These are phyloP conservation scores for Aspergillus carlsbadensis DNA, from an alignment of 495 filamentous ascomycete genomes.

Conservation along the genomic window DNA sequence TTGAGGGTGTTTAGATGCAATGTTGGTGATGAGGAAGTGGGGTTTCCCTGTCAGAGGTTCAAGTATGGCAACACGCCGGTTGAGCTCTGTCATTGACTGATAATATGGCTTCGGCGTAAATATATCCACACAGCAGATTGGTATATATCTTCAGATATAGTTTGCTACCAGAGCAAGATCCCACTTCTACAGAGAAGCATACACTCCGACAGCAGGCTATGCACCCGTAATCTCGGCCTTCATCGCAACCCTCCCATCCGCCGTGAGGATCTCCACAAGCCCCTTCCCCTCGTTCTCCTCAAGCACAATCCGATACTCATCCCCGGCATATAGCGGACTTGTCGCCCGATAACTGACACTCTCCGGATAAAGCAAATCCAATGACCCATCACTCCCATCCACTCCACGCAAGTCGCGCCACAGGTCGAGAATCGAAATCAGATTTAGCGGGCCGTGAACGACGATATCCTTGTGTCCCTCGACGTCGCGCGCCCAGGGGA, in stretches of 20 bases:
- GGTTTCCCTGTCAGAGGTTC: no score
- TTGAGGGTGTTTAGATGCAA: not conserved
- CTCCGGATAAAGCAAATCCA: constrained; percentile 33
- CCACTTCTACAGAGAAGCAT: no score
- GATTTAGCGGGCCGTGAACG: constrained; percentile 64
- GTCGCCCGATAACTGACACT: constrained; percentile 59
- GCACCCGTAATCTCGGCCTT: constrained; percentile 39
- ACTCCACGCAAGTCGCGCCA: constrained; percentile 52
- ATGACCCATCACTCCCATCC: constrained; percentile 1
- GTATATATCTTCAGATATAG: no score
- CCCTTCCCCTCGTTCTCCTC: constrained; percentile 25
- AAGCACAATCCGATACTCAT: constrained; percentile 48
- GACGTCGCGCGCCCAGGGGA: constrained; percentile 54
- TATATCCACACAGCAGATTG: no score
- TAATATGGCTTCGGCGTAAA: no score
- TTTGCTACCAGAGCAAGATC: no score
- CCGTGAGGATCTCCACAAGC: constrained; percentile 41
- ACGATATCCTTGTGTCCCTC: constrained; percentile 61
- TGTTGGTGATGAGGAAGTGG: no score
- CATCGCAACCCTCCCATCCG: constrained; percentile 44
- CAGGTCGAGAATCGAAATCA: constrained; percentile 62
- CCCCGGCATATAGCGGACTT: constrained; percentile 59
- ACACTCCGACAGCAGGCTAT: no score
- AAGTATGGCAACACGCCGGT: no score
- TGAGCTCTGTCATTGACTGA: no score